phyloP scores from a whole-genome alignment of 305 asterid genomes.

The Coffea humblotiana region DNA sequence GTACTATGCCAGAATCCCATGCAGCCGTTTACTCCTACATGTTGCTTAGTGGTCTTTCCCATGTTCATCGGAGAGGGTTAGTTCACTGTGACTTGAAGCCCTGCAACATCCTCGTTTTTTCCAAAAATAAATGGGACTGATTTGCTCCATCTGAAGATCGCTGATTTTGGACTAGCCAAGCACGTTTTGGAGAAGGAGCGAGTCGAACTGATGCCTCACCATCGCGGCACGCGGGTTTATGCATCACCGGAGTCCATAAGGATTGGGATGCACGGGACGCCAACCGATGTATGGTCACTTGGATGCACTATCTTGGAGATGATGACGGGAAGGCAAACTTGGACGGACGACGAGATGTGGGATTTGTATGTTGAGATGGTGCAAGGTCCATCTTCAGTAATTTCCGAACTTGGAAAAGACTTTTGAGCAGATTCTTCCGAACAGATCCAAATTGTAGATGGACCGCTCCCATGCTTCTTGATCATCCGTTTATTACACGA shows the following conservation, averaged over 20 bases:
- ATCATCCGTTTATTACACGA: constrained; percentile 6
- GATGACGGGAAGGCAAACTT: constrained; percentile 6
- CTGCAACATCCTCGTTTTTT: constrained; percentile 10
- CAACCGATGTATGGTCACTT: constrained; percentile 19
- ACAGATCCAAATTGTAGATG: constrained; percentile 1
- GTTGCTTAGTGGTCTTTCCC: constrained; percentile 13
- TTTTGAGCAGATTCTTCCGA: constrained; percentile 6
- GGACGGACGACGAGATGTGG: background rate
- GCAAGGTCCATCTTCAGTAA: background rate
- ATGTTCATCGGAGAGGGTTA: constrained; percentile 1
- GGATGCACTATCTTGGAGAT: constrained; percentile 18
- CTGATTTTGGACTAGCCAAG: constrained; percentile 22
- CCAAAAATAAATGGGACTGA: background rate
- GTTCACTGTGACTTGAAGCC: constrained; percentile 24
- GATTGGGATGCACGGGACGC: background rate
- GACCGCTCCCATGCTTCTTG: constrained; percentile 6
- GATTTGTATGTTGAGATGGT: background rate
- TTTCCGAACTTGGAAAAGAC: background rate
- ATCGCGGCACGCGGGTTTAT: constrained; percentile 9
- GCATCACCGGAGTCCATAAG: constrained; percentile 13
- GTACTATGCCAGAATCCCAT: background rate
- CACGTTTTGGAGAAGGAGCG: background rate
- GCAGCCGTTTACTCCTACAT: background rate
- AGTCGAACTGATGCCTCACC: too few relatives aligned
- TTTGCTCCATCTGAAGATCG: background rate